Base-by-base conservation (phyloP, 805 yeast species). In the Sugiyamaella boreocaroliniensis region DNA sequence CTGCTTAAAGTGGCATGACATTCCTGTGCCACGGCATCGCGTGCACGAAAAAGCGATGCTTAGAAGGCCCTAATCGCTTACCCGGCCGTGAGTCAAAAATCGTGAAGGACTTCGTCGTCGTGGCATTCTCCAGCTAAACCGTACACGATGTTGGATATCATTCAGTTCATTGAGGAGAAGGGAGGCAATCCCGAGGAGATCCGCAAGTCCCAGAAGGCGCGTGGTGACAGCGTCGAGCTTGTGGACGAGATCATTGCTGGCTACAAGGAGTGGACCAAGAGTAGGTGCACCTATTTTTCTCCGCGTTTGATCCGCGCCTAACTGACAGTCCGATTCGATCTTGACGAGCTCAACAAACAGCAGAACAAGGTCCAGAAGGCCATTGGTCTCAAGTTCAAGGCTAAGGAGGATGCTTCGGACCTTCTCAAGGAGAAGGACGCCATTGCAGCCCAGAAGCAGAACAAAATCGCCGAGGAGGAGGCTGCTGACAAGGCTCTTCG, bases 131-230 rank as follows among this genome's bases (percentile, higher is more conserved):
- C 37, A 32, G 12, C 10, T 11, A 32, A 32, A 14, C 37, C 12
- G 4, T 14, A 43, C 32, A 54, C 40, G 51, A 92, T 93, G 99
- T 82, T 93, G 73, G 99, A 93, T 71, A 88, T 93, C 61, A 76
- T 85, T 60, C 86, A 86, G 68, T 93, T 93, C 69, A 84, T 93
- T 62, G 96, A 83, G 62, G 99, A 93, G 68, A 92, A 89, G 73
- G 99, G 99, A 55, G 99, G 99, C 58, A 81, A 90, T 70, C 97
- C 99, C 43, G 92, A 90, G 61, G 76, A 76, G 51, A 89, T 93
- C 68, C 85, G 85, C 69, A 80, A 75, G 65, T 90, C 97, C 40
- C 99, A 93, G 72, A 82, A 75, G 70, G 96, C 95, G 57, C 89
- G 99, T 77, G 96, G 95, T 57, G 98, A 81, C 62, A 75, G 93